Evolutionary conservation across 2,329 filamentous ascomycete genomes (phyloP).

Genomic region (Endothia cerciana): DNA sequence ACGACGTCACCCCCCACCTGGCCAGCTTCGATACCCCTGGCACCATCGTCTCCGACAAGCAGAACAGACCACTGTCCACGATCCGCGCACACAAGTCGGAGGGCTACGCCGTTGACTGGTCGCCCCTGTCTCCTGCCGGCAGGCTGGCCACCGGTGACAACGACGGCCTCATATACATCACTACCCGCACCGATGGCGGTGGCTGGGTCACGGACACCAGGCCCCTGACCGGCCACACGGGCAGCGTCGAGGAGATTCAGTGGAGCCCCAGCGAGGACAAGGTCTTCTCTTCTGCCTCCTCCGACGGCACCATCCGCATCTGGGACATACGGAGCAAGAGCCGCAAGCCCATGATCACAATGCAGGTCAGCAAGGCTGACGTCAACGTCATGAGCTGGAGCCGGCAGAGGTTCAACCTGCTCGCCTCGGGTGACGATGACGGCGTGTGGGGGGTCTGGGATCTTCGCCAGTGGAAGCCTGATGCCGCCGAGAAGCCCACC

Average conservation of each 20-base stretch:
- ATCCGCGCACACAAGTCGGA: constrained; percentile 90
- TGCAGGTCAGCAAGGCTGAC: constrained; percentile 81
- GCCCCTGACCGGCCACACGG: constrained; percentile 80
- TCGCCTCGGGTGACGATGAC: constrained; percentile 91
- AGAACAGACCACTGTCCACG: constrained; percentile 86
- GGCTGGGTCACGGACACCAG: constrained; percentile 87
- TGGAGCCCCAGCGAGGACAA: constrained; percentile 94
- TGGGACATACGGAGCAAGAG: constrained; percentile 95
- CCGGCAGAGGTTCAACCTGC: constrained; percentile 80
- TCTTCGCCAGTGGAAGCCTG: constrained; percentile 88
- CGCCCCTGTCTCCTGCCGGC: constrained; percentile 75
- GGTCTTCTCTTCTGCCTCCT: constrained; percentile 92
- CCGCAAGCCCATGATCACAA: constrained; percentile 82
- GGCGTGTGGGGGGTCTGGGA: constrained; percentile 97
- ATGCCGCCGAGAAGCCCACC: constrained; percentile 60
- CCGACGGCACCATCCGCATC: constrained; percentile 91
- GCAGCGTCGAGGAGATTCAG: constrained; percentile 91
- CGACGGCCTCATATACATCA: constrained; percentile 85
- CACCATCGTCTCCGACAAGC: constrained; percentile 74
- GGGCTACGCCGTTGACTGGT: constrained; percentile 98
- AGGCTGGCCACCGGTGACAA: constrained; percentile 93
- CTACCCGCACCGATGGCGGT: constrained; percentile 83
- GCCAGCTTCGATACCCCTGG: constrained; percentile 89
- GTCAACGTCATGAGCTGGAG: constrained; percentile 99
- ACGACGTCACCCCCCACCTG: constrained; percentile 91